Base-by-base conservation (phyloP, 441 rosid genomes). In the Lagerstroemia fauriei region DNA sequence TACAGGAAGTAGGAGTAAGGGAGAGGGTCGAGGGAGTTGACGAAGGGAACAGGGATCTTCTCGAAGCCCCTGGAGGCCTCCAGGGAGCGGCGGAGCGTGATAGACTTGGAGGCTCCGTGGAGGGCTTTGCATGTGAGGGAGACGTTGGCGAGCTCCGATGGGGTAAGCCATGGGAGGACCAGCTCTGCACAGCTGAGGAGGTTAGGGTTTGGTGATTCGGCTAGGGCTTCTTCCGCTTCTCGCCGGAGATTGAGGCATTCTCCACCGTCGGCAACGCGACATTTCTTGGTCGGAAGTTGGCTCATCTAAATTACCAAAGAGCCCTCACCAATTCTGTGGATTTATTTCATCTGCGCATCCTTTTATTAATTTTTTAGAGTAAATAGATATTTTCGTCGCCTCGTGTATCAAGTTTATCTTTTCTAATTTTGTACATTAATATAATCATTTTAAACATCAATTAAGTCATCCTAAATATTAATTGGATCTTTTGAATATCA, bases 61-160 rank as follows among this genome's bases (percentile, higher is more conserved):
- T 96, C 98, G 25, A 90, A 76, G 76, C 91, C 92, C 48, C 93
- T 86, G 66, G 97, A 76, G 31, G 96, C 96, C 87, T 96, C 93
- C n/a, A 86, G 87, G 47, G 92, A 89, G 48, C 98, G 94, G 27
- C 32, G 87, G 82, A 73, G 75, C 72, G 90, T 86, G 84, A 91
- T 41, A 78, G 90, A 81, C 80, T 79, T 86, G 79, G 93, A 84
- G 73, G 85, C 22, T 44, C 29, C 80, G 76, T 46, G 71, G 27
- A 91, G 91, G 86, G 88, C 4, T 86, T 88, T 92, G 91, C 92
- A 92, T 81, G 97, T 80, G 9, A 75, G 75, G 74, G 95, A 86
- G 75, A 86, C 70, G 72, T 75, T 31, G 70, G 94, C 93, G 14
- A 95, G 93, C 51, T 93, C 99, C 73, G 14, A 82, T 9, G 87